These are phyloP conservation scores for Penicillium antarcticum DNA, from an alignment of 495 filamentous ascomycete genomes.

Conservation along the genomic window DNA sequence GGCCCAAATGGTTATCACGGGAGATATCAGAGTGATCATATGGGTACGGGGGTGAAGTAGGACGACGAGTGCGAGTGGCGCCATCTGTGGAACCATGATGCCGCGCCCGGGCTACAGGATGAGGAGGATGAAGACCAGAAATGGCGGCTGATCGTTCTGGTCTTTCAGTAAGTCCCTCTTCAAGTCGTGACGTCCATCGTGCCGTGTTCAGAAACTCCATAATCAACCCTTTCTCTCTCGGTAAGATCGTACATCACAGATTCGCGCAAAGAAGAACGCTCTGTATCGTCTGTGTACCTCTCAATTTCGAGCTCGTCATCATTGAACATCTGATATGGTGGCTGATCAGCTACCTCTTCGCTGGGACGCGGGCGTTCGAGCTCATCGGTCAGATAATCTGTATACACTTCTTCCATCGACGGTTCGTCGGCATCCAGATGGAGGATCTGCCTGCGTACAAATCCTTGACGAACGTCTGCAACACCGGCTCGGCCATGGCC, in stretches of 20 bases:
- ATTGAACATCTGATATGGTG: constrained; percentile 32
- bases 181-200: constrained; percentile 36
- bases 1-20: constrained; percentile 30
- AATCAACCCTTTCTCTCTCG: constrained; percentile 53
- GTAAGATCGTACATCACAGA: constrained; percentile 48
- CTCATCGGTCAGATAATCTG: constrained; percentile 38
- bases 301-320: constrained; percentile 21
- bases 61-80: constrained; percentile 39
- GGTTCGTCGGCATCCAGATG: constrained; percentile 56
- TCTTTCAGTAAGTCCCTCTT: constrained; percentile 34
- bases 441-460: constrained; percentile 72
- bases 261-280: constrained; percentile 32
- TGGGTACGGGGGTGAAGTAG: constrained; percentile 30
- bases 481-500: constrained; percentile 80
- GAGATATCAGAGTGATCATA: constrained; percentile 23
- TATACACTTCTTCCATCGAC: constrained; percentile 49
- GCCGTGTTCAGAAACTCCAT: constrained; percentile 54
- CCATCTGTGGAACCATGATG: constrained; percentile 34
- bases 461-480: constrained; percentile 76
- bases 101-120: constrained; percentile 31
- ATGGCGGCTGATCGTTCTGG: constrained; percentile 26
- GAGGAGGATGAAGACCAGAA: constrained; percentile 21
- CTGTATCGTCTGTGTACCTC: constrained; percentile 14
- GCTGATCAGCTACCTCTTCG: constrained; percentile 20
- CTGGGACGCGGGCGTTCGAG: constrained; percentile 19